Conservation (phyloP, 2,329 filamentous ascomycete species). For the Plenodomus biglobosus region DNA sequence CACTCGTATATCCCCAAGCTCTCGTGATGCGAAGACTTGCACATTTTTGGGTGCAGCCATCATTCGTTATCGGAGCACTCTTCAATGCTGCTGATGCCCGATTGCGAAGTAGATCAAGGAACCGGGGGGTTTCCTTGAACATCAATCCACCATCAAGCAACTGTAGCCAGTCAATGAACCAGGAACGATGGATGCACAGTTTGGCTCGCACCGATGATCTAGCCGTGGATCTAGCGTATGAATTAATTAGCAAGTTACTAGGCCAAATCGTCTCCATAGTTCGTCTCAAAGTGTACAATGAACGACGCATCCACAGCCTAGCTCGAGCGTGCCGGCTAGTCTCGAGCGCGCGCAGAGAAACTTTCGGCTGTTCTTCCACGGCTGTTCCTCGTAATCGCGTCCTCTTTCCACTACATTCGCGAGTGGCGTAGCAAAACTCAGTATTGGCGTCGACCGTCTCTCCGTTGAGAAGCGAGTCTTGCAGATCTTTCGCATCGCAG, state of each 20-base stretch:
- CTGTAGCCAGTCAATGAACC: background rate
- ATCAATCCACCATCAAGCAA: background rate
- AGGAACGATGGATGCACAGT: background rate
- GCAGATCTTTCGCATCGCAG: slow-evolving; percentile 28
- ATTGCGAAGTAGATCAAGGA: background rate
- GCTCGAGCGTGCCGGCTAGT: slow-evolving; percentile 6
- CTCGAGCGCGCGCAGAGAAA: background rate
- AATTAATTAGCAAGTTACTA: background rate
- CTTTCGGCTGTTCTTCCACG: slow-evolving; percentile 18
- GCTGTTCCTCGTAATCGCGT: slow-evolving; percentile 26
- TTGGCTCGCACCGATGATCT: background rate
- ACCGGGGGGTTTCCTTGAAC: background rate
- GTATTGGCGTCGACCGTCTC: slow-evolving; percentile 5
- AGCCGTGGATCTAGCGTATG: background rate
- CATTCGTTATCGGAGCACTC: background rate
- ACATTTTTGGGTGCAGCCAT: background rate
- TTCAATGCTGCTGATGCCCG: background rate
- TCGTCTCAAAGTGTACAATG: background rate
- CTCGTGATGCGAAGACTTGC: background rate
- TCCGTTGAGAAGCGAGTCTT: slow-evolving; percentile 5
- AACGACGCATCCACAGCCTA: background rate
- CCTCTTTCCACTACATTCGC: slow-evolving; percentile 14
- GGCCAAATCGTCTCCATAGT: background rate
- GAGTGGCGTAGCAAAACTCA: slow-evolving; percentile 10
- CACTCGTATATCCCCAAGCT: background rate